Evolutionary conservation across 495 filamentous ascomycete genomes (phyloP).

Genomic region (Astrocystis sublimbata): DNA sequence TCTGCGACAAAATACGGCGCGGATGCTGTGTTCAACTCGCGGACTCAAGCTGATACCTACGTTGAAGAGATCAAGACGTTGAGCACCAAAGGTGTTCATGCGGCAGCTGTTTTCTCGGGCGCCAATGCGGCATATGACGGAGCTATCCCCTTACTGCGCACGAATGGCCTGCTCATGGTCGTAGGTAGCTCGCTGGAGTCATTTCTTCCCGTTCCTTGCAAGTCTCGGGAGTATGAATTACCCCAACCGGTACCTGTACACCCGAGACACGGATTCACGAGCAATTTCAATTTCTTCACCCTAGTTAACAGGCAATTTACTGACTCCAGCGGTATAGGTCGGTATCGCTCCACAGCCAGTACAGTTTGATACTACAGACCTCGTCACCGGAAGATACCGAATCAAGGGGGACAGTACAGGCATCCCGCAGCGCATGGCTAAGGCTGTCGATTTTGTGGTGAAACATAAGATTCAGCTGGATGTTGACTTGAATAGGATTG

Average conservation of each 20-base stretch:
- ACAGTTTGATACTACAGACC: slow-evolving; percentile 24
- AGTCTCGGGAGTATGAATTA: too few relatives aligned
- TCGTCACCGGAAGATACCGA: slow-evolving; percentile 22
- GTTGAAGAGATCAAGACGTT: slow-evolving; percentile 31
- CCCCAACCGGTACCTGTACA: too few relatives aligned
- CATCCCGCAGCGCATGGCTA: slow-evolving; percentile 39
- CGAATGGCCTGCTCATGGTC: slow-evolving; percentile 41
- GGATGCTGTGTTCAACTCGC: slow-evolving; percentile 42
- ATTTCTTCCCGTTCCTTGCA: too few relatives aligned
- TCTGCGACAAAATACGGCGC: slow-evolving; percentile 55
- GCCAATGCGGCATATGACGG: slow-evolving; percentile 31
- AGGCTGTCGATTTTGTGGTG: slow-evolving; percentile 31
- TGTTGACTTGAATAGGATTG: slow-evolving; percentile 36
- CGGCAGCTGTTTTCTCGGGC: slow-evolving; percentile 41
- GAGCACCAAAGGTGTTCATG: slow-evolving; percentile 36
- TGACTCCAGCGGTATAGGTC: too few relatives aligned
- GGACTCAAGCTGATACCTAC: slow-evolving; percentile 33
- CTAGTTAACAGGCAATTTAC: too few relatives aligned
- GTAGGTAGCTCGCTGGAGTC: too few relatives aligned
- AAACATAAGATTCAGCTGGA: slow-evolving; percentile 33
- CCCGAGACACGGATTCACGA: too few relatives aligned
- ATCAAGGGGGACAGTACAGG: slow-evolving; percentile 31
- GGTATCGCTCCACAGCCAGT: slow-evolving; percentile 38
- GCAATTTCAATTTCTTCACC: too few relatives aligned
- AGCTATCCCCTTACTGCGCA: slow-evolving; percentile 4